A percentile compares a stretch with the other conserved stretches of the same genome.
These are phyloP conservation scores for Dacryopinax spathularia DNA, from an alignment of 768 basidiomycete species.

Conservation along the genomic window DNA sequence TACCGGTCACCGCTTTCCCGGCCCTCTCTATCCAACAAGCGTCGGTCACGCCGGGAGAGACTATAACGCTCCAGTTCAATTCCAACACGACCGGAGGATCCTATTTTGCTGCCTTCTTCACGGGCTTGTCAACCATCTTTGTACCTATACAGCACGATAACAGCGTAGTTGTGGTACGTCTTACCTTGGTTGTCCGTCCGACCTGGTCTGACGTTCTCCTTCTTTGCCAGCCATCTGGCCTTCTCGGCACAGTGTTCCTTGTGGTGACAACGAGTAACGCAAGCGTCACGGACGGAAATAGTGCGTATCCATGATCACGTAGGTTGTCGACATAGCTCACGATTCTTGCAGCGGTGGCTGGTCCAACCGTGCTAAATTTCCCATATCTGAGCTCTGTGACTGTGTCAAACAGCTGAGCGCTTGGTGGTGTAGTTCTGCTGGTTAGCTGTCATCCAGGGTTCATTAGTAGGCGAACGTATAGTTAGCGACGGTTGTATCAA, in stretches of 20 bases:
- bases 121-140: slow-evolving; percentile 32
- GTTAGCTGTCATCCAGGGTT: neutral
- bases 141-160: slow-evolving; percentile 15
- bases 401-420: neutral
- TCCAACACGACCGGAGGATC: neutral
- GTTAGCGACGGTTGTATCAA: too few species aligned
- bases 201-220: neutral
- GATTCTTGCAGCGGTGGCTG: neutral
- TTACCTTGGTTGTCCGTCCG: too few species aligned
- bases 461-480: too few species aligned
- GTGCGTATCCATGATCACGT: slow-evolving; percentile 12
- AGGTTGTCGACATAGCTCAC: neutral
- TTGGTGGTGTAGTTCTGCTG: neutral
- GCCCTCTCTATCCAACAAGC: slow-evolving; percentile 25
- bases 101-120: slow-evolving; percentile 37
- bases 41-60: slow-evolving; percentile 19
- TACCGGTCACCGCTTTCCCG: slow-evolving; percentile 41
- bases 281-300: slow-evolving; percentile 32
- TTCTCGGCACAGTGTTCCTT: slow-evolving; percentile 40
- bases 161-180: slow-evolving; percentile 23
- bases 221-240: slow-evolving; percentile 25
- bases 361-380: neutral
- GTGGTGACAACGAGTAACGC: slow-evolving; percentile 31
- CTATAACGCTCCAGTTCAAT: slow-evolving; percentile 20
- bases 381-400: neutral